Percentiles rank a stretch among this genome's conserved stretches.
Evolutionary conservation across 2,329 filamentous ascomycete genomes (phyloP).

Genomic region (Talaromyces sp.): DNA sequence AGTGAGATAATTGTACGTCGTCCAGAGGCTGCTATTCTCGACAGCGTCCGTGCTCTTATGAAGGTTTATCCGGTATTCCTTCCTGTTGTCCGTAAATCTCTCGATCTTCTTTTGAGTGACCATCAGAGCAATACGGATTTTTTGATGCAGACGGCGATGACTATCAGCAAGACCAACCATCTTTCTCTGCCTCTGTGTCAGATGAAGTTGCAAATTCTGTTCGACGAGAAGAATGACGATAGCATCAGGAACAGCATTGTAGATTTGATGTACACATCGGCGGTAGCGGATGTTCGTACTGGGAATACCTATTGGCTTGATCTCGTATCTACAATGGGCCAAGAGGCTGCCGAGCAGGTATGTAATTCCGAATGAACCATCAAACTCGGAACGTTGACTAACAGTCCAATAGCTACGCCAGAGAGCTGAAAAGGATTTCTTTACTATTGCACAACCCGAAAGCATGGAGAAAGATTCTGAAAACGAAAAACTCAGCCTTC

Average conservation of each 20-base stretch:
- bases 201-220: slow-evolving; percentile 41
- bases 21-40: slow-evolving; percentile 28
- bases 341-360: slow-evolving; percentile 37
- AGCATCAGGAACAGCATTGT: slow-evolving; percentile 33
- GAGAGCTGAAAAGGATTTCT: slow-evolving; percentile 41
- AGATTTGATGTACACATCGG: slow-evolving; percentile 41
- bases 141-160: slow-evolving; percentile 33
- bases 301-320: slow-evolving; percentile 39
- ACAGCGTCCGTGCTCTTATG: slow-evolving; percentile 30
- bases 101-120: slow-evolving; percentile 34
- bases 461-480: slow-evolving; percentile 20
- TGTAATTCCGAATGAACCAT: slow-evolving; percentile 5
- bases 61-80: slow-evolving; percentile 28
- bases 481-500: slow-evolving; percentile 21
- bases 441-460: slow-evolving; percentile 35
- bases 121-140: slow-evolving; percentile 22
- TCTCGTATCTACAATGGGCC: slow-evolving; percentile 37
- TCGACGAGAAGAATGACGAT: slow-evolving; percentile 30
- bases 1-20: slow-evolving; percentile 35
- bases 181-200: slow-evolving; percentile 45
- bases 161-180: slow-evolving; percentile 37
- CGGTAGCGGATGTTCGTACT: slow-evolving; percentile 34
- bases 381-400: not conserved
- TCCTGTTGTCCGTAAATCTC: slow-evolving; percentile 29
- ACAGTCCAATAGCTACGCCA: slow-evolving; percentile 35